Evolutionary conservation across 352 stramenopile genomes (phyloP).

Genomic region (Globisporangium spiculum): DNA sequence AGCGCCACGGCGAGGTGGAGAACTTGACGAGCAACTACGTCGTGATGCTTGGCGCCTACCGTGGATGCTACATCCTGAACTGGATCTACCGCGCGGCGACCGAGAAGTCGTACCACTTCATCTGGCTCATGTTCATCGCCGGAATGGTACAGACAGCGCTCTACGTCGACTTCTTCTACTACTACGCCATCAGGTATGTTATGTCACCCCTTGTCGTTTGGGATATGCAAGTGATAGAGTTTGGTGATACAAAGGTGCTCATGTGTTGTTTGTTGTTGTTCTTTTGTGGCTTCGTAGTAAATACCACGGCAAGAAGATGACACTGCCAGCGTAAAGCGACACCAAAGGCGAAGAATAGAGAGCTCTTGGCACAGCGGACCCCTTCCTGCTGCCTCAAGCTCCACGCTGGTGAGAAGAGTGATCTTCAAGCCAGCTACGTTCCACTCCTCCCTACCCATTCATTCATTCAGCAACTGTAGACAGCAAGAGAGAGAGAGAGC

Average conservation of each 20-base stretch:
- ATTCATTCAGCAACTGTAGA: constrained; percentile 14
- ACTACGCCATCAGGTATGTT: constrained; percentile 93
- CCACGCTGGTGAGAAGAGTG: background rate
- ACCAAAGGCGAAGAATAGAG: constrained; percentile 3
- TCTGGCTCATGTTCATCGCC: constrained; percentile 98
- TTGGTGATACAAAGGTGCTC: background rate
- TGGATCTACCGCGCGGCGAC: constrained; percentile 98
- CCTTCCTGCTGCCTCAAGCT: background rate
- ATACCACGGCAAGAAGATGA: constrained; percentile 91
- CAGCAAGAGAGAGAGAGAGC: constrained; percentile 6
- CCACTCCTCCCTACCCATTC: background rate
- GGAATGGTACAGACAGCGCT: constrained; percentile 98
- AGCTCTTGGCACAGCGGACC: background rate
- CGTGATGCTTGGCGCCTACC: constrained; percentile 97
- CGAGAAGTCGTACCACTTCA: constrained; percentile 96
- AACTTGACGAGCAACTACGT: constrained; percentile 99
- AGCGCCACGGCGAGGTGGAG: constrained; percentile 97
- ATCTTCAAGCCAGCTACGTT: background rate
- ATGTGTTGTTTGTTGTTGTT: background rate
- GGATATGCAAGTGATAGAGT: too few species aligned
- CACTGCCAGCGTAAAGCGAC: constrained; percentile 66
- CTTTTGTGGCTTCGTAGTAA: constrained; percentile 43
- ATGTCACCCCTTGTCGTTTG: background rate
- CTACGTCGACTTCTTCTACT: constrained; percentile 99
- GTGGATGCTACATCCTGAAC: constrained; percentile 99